Percentiles rank a stretch among this genome's conserved stretches.
Evolutionary conservation across 2,329 filamentous ascomycete genomes (phyloP).

Genomic region (Fusarium chaquense): DNA sequence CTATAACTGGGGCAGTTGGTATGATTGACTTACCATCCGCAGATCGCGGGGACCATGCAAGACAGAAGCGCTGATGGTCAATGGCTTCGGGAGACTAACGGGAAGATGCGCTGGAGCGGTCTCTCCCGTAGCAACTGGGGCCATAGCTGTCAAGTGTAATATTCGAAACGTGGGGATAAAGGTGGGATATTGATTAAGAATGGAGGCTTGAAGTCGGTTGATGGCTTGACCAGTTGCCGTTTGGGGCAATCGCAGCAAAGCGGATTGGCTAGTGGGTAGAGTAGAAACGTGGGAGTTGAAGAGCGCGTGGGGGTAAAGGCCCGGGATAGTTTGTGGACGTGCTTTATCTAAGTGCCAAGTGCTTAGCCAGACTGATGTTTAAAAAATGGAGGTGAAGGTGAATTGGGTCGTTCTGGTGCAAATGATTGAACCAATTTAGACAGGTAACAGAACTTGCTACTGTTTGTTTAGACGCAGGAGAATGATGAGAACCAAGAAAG

Average conservation of each 20-base stretch:
- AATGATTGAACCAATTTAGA: conserved; percentile 29
- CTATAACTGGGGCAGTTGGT: conserved; percentile 9
- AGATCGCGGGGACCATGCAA: conserved; percentile 69
- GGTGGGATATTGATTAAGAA: conserved; percentile 55
- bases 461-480: conserved; percentile 26
- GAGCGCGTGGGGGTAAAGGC: conserved; percentile 46
- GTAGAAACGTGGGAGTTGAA: conserved; percentile 45
- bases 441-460: conserved; percentile 15
- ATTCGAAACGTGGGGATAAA: conserved; percentile 72
- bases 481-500: conserved; percentile 26
- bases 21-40: conserved; percentile 62
- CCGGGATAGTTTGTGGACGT: conserved; percentile 45
- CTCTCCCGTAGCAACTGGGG: conserved; percentile 62
- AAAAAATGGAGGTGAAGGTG: conserved; percentile 29
- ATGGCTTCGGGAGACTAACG: conserved; percentile 56
- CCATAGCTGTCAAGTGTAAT: conserved; percentile 55
- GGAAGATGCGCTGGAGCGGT: conserved; percentile 59
- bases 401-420: conserved; percentile 25
- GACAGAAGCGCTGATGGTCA: conserved; percentile 65
- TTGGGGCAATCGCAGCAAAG: conserved; percentile 44
- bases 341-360: conserved; percentile 39
- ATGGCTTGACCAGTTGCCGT: conserved; percentile 51
- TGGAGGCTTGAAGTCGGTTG: conserved; percentile 44
- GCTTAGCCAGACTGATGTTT: conserved; percentile 26
- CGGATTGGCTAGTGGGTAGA: conserved; percentile 48